phyloP scores from a whole-genome alignment of 1,284 basidiomycete genomes.

The Cutaneotrichosporon cavernicola region DNA sequence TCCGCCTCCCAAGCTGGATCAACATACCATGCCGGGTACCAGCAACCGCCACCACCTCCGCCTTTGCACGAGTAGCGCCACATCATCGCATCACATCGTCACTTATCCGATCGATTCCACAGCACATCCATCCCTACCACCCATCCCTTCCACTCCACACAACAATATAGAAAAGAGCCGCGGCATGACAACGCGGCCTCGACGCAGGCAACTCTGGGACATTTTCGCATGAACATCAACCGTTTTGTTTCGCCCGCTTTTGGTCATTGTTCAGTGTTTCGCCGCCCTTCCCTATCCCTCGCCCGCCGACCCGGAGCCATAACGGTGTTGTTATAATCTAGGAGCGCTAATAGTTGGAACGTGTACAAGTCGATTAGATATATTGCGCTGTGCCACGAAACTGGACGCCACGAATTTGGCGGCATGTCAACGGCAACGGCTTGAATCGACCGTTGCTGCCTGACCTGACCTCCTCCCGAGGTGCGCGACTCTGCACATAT shows the following conservation, averaged over 20 bases:
- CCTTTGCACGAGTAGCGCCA: neutral
- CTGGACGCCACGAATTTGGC: neutral
- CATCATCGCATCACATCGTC: neutral
- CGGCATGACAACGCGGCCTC: neutral
- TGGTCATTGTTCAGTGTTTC: neutral
- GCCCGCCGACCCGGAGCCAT: neutral
- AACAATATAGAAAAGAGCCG: conserved; percentile 7
- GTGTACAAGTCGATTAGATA: neutral
- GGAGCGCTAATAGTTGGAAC: neutral
- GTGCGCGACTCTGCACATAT: neutral
- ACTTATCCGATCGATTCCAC: neutral
- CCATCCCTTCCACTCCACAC: neutral
- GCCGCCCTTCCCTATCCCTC: neutral
- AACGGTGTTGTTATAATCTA: conserved; percentile 9
- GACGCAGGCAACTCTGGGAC: neutral
- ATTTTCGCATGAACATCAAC: neutral
- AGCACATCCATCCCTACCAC: neutral
- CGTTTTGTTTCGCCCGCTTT: neutral
- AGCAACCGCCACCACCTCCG: neutral
- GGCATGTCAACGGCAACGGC: neutral
- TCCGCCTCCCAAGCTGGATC: neutral
- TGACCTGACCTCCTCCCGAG: neutral
- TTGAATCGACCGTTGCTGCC: neutral
- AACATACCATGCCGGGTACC: neutral
- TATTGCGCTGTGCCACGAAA: neutral